A percentile compares a stretch with the other conserved stretches of the same genome.
Evolutionary conservation across 2,329 filamentous ascomycete genomes (phyloP).

Genomic region (Pseudophaeomoniella oleicola): DNA sequence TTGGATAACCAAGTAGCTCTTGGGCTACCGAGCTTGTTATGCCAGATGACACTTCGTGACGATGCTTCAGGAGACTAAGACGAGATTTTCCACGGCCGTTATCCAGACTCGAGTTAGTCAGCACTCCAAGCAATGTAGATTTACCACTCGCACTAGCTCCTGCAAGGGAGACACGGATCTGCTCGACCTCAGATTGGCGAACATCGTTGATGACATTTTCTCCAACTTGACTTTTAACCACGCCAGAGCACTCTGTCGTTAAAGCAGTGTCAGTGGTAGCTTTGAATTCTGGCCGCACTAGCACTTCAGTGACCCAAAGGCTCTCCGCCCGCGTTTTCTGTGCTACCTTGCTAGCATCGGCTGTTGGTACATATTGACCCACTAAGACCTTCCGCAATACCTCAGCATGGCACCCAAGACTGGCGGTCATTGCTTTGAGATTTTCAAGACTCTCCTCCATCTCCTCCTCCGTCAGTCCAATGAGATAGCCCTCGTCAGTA

Average conservation of each 20-base stretch:
- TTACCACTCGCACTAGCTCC: conserved; percentile 88
- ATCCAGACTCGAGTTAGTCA: conserved; percentile 77
- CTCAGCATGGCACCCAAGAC: conserved; percentile 72
- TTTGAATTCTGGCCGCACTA: conserved; percentile 61
- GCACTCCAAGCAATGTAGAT: conserved; percentile 73
- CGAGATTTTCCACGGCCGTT: conserved; percentile 86
- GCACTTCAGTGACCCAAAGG: conserved; percentile 78
- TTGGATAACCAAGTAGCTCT: conserved; percentile 73
- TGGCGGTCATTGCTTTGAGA: conserved; percentile 79
- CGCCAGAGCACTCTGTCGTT: conserved; percentile 1
- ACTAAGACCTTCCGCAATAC: conserved; percentile 71
- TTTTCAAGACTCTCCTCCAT: conserved; percentile 82
- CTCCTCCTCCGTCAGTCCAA: conserved; percentile 79
- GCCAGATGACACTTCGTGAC: conserved; percentile 82
- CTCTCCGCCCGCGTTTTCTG: conserved; percentile 11
- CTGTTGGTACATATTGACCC: conserved; percentile 54
- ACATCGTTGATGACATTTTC: conserved; percentile 8
- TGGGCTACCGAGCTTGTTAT: conserved; percentile 91
- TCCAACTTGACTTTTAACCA: neutral
- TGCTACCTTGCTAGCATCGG: conserved; percentile 12
- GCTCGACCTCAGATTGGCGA: conserved; percentile 43
- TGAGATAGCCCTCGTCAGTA: conserved; percentile 80
- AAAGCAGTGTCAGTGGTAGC: conserved; percentile 4
- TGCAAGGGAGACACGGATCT: conserved; percentile 73
- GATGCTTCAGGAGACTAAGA: conserved; percentile 76